Conservation (phyloP, 768 basidiomycete species). For the Lentinula detonsa region DNA sequence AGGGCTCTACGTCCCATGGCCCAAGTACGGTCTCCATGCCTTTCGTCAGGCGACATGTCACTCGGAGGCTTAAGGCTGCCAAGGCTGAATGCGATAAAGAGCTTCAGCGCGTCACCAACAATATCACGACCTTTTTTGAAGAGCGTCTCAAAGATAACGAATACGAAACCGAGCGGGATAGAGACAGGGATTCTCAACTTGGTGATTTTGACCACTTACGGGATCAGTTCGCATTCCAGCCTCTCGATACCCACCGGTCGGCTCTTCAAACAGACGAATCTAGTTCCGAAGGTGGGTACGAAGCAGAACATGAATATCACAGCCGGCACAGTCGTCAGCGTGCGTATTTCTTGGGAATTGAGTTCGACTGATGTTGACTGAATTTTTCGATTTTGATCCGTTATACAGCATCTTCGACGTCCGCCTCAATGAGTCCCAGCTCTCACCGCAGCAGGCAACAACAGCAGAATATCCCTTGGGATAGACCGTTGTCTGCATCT, state of each 20-base stretch:
- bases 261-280: constrained; percentile 64
- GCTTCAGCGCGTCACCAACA: constrained; percentile 87
- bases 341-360: constrained; percentile 41
- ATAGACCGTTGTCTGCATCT: constrained; percentile 50
- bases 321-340: constrained; percentile 68
- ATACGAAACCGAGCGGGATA: constrained; percentile 59
- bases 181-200: constrained; percentile 52
- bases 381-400: constrained; percentile 30
- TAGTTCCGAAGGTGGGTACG: constrained; percentile 79
- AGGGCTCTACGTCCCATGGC: constrained; percentile 37
- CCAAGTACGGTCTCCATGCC: constrained; percentile 87
- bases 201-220: constrained; percentile 51
- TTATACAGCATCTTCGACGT: constrained; percentile 60
- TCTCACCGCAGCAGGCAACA: constrained; percentile 53
- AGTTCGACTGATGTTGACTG: constrained; percentile 45
- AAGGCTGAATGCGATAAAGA: constrained; percentile 98
- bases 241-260: constrained; percentile 44
- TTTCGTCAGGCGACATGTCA: constrained; percentile 89
- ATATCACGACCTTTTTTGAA: constrained; percentile 93
- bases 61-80: constrained; percentile 85
- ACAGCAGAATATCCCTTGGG: constrained; percentile 62
- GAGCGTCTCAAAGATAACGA: constrained; percentile 78
- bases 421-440: constrained; percentile 54
- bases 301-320: constrained; percentile 61
- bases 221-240: constrained; percentile 56